Percentiles rank a stretch among this genome's conserved stretches.
phyloP scores from a whole-genome alignment of 2,329 filamentous ascomycete species.

The Neonectria ditissima region DNA sequence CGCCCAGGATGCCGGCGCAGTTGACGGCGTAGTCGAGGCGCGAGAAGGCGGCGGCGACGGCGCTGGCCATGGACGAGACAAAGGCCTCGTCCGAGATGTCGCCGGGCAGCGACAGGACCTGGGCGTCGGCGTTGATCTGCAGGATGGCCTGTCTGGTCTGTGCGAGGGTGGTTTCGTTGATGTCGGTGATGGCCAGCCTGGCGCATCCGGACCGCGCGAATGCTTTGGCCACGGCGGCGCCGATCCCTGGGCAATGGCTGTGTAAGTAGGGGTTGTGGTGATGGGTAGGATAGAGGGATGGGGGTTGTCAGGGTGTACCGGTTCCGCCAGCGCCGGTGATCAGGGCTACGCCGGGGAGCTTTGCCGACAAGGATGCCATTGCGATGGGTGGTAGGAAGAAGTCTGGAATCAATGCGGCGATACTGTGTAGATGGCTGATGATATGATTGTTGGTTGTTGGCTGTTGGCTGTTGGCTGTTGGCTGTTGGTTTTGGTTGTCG shows the following conservation, averaged over 20 bases:
- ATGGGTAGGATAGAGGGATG: too few relatives aligned
- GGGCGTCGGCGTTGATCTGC: conserved; percentile 47
- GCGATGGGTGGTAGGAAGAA: background rate
- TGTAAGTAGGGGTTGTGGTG: background rate
- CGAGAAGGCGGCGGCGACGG: conserved; percentile 50
- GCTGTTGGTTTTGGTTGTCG: background rate
- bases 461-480: background rate
- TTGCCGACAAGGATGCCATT: conserved; percentile 34
- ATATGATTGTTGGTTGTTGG: background rate
- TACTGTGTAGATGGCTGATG: too few relatives aligned
- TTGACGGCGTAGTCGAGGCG: conserved; percentile 69
- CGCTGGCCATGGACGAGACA: conserved; percentile 52
- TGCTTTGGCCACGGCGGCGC: conserved; percentile 62
- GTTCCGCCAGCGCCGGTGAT: conserved; percentile 62
- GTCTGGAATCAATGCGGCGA: background rate
- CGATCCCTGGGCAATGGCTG: conserved; percentile 60
- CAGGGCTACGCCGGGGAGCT: conserved; percentile 59
- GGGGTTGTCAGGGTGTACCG: conserved; percentile 48
- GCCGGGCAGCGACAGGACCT: conserved; percentile 53
- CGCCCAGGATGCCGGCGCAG: conserved; percentile 65
- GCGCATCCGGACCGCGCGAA: conserved; percentile 64
- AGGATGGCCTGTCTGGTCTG: conserved; percentile 50
- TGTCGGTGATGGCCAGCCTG: conserved; percentile 66
- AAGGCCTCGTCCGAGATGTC: conserved; percentile 62
- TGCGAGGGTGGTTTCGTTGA: conserved; percentile 56